Base-by-base conservation (phyloP, 2,329 filamentous ascomycete genomes). In the Cordyceps cateniannulata region DNA sequence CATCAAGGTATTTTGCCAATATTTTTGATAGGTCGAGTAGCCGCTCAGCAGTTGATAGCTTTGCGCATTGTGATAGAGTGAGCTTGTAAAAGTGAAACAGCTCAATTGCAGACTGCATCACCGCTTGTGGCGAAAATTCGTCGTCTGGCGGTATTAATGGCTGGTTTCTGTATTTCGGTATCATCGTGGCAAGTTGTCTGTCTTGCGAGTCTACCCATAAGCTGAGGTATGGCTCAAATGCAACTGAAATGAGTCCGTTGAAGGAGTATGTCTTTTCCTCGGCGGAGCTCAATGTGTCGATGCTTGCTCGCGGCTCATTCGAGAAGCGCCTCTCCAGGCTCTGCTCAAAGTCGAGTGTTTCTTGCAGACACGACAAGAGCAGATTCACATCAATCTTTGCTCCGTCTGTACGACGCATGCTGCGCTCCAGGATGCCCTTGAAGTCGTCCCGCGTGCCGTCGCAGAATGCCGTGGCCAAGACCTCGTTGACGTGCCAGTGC, bases 181-280 rank as follows among this genome's bases (percentile, higher is more conserved):
- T 90, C 75, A 98, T 85, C 8, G 80, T 75, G 6, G 91, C 88
- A 62, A 98, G 80, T 68, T 96, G 88, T 73, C 87, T 93, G 74
- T 97, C 93, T 73, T 98, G 95, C 10, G 91, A 93, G 63, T 98
- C 93, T 1, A 99, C 92, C 95, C 95, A 99, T 4, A 99, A 78
- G 71, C 91, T 96, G 65, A 99, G 82, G 72, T 98, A 99, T 1
- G 95, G 95, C 75, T 98, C 95, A 69, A 99, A 99, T 0, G 95
- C 95, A 64, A 96, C 91, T 0, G 95, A 98, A 63, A 99, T 96
- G 4, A 91, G 88, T 60, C 96, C 91, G 60, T 90, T 89, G 72
- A 97, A 97, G 60, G 85, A 87, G 22, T 90, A 86, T 0, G 86
- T 79, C 66, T 87, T 87, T 57, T 92, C 90, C 63, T 93, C 90